These are phyloP conservation scores for Tolypocladium paradoxum DNA, from an alignment of 2,329 filamentous ascomycete genomes.

Conservation along the genomic window DNA sequence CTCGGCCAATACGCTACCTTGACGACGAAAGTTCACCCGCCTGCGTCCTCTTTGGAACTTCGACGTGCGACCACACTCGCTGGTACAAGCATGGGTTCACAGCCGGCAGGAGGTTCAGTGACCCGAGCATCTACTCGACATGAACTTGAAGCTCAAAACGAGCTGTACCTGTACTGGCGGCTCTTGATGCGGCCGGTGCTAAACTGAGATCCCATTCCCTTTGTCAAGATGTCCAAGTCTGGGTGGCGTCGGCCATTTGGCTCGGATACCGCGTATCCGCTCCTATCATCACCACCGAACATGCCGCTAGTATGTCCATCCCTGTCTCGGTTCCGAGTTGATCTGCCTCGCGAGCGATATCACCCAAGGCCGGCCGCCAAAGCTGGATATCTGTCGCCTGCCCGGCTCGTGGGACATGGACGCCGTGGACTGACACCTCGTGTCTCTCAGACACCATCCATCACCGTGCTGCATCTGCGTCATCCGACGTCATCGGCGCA, in stretches of 20 bases:
- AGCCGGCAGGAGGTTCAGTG: not conserved
- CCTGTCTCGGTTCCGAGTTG: not conserved
- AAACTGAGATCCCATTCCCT: not conserved
- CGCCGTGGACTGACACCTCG: not conserved
- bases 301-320: not conserved
- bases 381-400: not conserved
- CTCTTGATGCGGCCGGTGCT: not conserved
- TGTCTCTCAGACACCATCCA: not conserved
- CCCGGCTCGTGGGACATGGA: not conserved
- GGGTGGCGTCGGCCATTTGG: not conserved
- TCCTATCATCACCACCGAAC: not conserved
- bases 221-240: not conserved
- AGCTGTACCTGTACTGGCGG: not conserved
- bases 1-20: not conserved
- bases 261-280: not conserved
- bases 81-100: not conserved
- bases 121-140: not conserved
- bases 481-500: not conserved
- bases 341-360: not conserved
- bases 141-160: not conserved
- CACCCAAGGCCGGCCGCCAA: not conserved
- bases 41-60: not conserved
- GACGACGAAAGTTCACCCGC: not conserved
- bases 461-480: not conserved
- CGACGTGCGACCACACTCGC: not conserved